Base-by-base conservation (phyloP, 805 yeast species). In the Starmerella asiatica region DNA sequence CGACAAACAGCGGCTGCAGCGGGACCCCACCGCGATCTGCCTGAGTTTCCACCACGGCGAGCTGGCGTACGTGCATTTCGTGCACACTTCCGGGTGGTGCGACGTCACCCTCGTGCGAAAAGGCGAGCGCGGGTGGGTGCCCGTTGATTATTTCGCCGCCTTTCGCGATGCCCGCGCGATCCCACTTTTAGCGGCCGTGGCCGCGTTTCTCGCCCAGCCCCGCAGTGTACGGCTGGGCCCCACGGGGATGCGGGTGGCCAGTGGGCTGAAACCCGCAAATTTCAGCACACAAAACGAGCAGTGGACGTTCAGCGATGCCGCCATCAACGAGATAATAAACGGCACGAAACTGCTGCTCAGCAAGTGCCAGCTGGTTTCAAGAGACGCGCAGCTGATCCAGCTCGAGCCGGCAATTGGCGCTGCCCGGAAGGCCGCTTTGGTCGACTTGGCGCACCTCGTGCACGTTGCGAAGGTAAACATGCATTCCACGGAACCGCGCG, bases 21-120 rank as follows among this genome's bases (percentile, higher is more conserved):
- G 56, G 14, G 61, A 58, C 40, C 57, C 58, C 14, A 38, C 54
- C 23, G 45, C 55, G 20, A 52, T 53, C 4, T 61, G 64, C 42
- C 51, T 62, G 21, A 46, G 58, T 19, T 62, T 64, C 44, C 50
- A 46, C 14, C 56, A 54, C 28, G 55, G 57, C 17, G 68, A 63
- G 36, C 46, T 63, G 23, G 57, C 59, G 7, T 48, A 57, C 32
- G 51, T 62, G 21, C 66, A 63, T 43, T 50, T 57, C 15, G 49
- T 59, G n/a, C 67, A 63, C 42, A 37, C 56, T n/a, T 53, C 64
- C 3, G 69, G 68, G 36, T 64, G 69, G 69, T 64, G 61, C 20
- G 67, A 64, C 40, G 67, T 63, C 8, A 59, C 67, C 4, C 44
- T 59, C 30, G 54, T 62, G 17, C 40, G 52, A 20, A 46, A 60